Evolutionary conservation across 345 rosid species (phyloP).

Genomic region (Populus pruinosa): DNA sequence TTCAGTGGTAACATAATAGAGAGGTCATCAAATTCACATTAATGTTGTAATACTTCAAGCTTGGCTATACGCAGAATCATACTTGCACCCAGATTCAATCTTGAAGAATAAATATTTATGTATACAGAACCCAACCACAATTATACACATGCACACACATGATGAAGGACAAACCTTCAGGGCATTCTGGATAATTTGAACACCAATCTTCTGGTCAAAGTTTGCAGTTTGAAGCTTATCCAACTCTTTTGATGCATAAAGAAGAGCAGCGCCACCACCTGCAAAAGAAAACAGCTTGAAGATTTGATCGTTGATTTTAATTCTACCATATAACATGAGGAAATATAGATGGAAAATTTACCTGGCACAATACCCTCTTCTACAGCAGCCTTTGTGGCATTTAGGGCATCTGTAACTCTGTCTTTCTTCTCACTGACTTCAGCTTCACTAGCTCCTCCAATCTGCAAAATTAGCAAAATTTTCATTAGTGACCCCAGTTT

Average conservation of each 20-base stretch:
- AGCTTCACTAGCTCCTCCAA: conserved; percentile 97
- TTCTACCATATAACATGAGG: too few relatives aligned
- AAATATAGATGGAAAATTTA: conserved; percentile 13
- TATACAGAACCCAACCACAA: not conserved
- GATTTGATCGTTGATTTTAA: not conserved
- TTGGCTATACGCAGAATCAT: not conserved
- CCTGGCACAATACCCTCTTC: conserved; percentile 99
- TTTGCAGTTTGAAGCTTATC: conserved; percentile 82
- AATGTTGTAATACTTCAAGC: not conserved
- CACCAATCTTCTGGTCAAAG: conserved; percentile 92
- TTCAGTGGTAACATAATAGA: not conserved
- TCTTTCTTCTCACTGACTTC: conserved; percentile 94
- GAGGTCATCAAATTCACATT: not conserved
- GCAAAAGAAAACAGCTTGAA: not conserved
- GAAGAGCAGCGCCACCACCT: conserved; percentile 98
- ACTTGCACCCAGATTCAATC: not conserved
- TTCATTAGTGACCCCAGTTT: not conserved
- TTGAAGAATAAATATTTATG: not conserved
- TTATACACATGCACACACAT: not conserved
- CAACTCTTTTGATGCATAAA: conserved; percentile 82
- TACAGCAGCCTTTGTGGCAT: conserved; percentile 98
- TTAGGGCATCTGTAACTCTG: conserved; percentile 91
- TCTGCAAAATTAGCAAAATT: conserved; percentile 40
- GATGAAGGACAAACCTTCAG: conserved; percentile 54
- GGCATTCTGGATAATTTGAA: conserved; percentile 94